phyloP scores from a whole-genome alignment of 169 alveolate species.

The Babesia bovis region DNA sequence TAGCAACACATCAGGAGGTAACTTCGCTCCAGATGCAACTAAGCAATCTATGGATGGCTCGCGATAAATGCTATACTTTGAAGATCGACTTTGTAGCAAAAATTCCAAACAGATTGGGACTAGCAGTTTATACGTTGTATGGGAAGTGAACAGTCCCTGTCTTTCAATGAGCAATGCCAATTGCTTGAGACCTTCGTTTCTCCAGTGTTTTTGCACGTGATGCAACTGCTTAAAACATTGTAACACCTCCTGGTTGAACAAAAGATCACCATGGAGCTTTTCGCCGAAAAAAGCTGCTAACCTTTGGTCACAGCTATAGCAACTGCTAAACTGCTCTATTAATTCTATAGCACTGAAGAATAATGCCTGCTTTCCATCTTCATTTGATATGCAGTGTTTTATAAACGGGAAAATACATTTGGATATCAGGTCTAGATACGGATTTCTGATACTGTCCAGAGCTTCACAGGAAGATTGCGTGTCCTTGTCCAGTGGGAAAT shows the following conservation, averaged over 20 bases:
- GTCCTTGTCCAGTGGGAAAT: not conserved
- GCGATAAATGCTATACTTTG: constrained; percentile 1
- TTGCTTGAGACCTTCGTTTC: constrained; percentile 51
- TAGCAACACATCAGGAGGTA: constrained; percentile 10
- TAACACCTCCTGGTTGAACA: constrained; percentile 20
- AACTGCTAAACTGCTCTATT: constrained; percentile 35
- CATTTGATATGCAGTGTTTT: constrained; percentile 21
- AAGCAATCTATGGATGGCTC: constrained; percentile 34
- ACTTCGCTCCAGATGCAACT: constrained; percentile 9
- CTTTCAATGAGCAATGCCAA: constrained; percentile 6
- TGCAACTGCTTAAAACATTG: constrained; percentile 35
- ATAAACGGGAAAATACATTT: constrained; percentile 43
- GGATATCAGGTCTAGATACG: constrained; percentile 4
- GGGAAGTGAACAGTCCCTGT: constrained; percentile 13
- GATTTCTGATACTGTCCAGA: constrained; percentile 12
- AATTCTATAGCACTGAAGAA: constrained; percentile 30
- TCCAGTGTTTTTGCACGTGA: constrained; percentile 33
- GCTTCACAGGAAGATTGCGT: not conserved
- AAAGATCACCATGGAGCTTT: constrained; percentile 36
- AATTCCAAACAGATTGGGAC: constrained; percentile 47
- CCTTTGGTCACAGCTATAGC: constrained; percentile 3
- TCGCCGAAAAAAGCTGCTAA: not conserved
- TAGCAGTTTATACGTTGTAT: constrained; percentile 22
- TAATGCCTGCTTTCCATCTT: constrained; percentile 2
- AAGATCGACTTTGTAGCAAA: constrained; percentile 22